These are phyloP conservation scores for Pezicula rhizophila DNA, from an alignment of 2,329 filamentous ascomycete species.

Conservation along the genomic window DNA sequence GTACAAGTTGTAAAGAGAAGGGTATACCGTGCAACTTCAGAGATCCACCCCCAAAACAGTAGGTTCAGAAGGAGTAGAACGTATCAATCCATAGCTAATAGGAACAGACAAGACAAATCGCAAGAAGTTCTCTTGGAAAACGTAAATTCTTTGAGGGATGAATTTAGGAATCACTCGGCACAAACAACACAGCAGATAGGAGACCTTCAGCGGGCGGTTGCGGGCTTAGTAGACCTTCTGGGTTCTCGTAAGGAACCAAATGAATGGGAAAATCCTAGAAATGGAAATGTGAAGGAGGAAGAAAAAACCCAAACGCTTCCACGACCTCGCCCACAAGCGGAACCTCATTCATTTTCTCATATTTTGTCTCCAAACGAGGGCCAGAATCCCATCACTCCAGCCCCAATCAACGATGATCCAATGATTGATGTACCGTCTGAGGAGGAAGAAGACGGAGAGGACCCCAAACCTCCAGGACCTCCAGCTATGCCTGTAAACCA, in stretches of 20 bases:
- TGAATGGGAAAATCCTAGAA: too few relatives aligned
- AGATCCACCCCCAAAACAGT: slow-evolving; percentile 89
- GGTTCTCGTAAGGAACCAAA: too few relatives aligned
- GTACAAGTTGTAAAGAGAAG: slow-evolving; percentile 85
- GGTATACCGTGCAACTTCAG: slow-evolving; percentile 79
- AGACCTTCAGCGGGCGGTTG: neutral
- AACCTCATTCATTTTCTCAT: too few relatives aligned
- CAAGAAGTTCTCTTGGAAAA: slow-evolving; percentile 54
- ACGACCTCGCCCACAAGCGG: too few relatives aligned
- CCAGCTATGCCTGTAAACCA: slow-evolving; percentile 78
- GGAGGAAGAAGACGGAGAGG: slow-evolving; percentile 42
- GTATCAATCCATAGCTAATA: slow-evolving; percentile 12
- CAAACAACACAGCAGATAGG: neutral
- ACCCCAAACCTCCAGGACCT: slow-evolving; percentile 48
- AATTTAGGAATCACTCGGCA: neutral
- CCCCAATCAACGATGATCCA: slow-evolving; percentile 1
- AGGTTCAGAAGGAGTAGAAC: slow-evolving; percentile 39
- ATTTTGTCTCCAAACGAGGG: neutral
- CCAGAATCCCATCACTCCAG: slow-evolving; percentile 3
- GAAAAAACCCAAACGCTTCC: too few relatives aligned
- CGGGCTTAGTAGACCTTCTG: slow-evolving; percentile 1
- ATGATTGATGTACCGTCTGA: slow-evolving; percentile 23
- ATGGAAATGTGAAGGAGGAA: too few relatives aligned
- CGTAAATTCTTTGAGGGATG: slow-evolving; percentile 13
- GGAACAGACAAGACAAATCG: slow-evolving; percentile 45